A percentile compares a stretch with the other conserved stretches of the same genome.
These are phyloP conservation scores for Smallanthus sonchifolius DNA, from an alignment of 129 eudicot genomes.

Conservation along the genomic window DNA sequence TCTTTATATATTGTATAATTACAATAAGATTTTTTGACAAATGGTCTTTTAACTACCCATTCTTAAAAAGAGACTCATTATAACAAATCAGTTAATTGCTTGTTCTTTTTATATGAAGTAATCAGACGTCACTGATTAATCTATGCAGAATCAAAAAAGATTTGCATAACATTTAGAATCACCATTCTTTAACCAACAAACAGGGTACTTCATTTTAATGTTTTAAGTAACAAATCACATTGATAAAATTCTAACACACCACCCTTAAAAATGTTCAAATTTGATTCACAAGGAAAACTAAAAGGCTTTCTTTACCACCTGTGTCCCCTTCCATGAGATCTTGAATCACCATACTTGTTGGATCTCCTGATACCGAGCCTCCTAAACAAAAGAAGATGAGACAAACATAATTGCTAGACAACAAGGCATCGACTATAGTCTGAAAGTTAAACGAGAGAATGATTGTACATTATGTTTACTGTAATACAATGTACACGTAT, in stretches of 20 bases:
- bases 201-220: background rate
- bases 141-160: too few species aligned
- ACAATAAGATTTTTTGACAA: too few species aligned
- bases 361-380: constrained; percentile 1
- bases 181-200: background rate
- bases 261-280: background rate
- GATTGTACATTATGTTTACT: too few species aligned
- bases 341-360: constrained; percentile 15
- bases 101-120: too few species aligned
- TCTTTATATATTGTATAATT: too few species aligned
- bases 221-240: background rate
- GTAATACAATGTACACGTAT: too few species aligned
- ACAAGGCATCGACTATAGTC: background rate
- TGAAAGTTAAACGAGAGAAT: too few species aligned
- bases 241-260: too few species aligned
- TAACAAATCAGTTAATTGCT: too few species aligned
- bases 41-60: too few species aligned
- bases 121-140: too few species aligned
- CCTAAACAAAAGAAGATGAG: constrained; percentile 12
- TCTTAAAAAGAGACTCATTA: too few species aligned
- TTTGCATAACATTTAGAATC: background rate
- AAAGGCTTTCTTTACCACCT: constrained; percentile 12
- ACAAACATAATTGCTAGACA: background rate
- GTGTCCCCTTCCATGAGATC: constrained; percentile 13
- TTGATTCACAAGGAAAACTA: background rate